Evolutionary conservation across 2,329 filamentous ascomycete genomes (phyloP), one percentile per base, ranked within the genome.

Genomic region (Phialemoniopsis sp.): DNA sequence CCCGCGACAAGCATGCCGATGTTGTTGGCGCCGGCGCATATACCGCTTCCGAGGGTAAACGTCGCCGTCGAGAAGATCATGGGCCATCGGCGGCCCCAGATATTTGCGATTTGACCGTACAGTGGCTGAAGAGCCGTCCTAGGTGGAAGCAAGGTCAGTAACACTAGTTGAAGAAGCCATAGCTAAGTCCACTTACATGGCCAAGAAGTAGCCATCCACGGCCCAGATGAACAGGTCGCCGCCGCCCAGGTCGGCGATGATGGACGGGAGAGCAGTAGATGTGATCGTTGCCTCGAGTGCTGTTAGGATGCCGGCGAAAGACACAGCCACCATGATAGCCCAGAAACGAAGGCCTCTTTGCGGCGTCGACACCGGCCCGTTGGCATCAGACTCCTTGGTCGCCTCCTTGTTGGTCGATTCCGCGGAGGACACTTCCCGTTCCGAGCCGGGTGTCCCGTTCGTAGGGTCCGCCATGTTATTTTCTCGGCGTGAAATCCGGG

Each of bases 1-100:
- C 62, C 67, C 4, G 62, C 66, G 13, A 84, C 76, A 3, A 85
- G 58, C 50, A 70, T 67, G 0, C 46, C 50, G 1, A 57, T 59
- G 8, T 46, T 66, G 0, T 49, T 60, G 0, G 77, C 69, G 1
- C 64, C 66, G 1, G 73, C 77, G 32, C 60, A 66, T 4, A 82
- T 59, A 0, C 66, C 71, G 40, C 73, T 36, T 14, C 40, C 40
- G 8, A 36, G 29, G 33, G 29, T 34, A 32, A 42, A 42, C 7
- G 34, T 15, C 9, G 29, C 37, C 3, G 34, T 16, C 6, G 37
- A 33, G 14, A 14, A 29, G 14, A 42, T 29, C 19, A 35, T 39
- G 29, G 29, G 30, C 32, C 34, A 37, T 12, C 40, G 28, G 13
- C 40, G 37, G 29, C 40, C 40, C 16, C 31, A 42, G 33, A 48